Conservation (phyloP, 768 basidiomycete species). For the Lactarius sanguifluus region DNA sequence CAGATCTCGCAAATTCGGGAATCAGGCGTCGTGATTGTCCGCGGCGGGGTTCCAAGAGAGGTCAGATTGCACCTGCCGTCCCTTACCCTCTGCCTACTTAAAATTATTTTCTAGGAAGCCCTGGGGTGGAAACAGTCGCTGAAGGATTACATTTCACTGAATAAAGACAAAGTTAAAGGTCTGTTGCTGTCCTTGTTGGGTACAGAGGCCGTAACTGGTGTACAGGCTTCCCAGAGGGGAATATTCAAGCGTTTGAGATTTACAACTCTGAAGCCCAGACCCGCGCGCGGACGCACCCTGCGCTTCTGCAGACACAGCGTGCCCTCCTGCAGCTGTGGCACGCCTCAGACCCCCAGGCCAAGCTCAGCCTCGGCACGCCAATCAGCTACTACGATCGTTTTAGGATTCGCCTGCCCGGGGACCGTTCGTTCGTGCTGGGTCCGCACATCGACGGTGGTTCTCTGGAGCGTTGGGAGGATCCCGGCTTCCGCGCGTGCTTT, state of each 20-base stretch:
- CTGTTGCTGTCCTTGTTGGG: slow-evolving; percentile 11
- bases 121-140: slow-evolving; percentile 57
- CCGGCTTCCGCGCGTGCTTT: slow-evolving; percentile 57
- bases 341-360: slow-evolving; percentile 42
- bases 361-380: slow-evolving; percentile 53
- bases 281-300: slow-evolving; percentile 65
- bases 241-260: slow-evolving; percentile 72
- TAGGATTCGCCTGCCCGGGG: slow-evolving; percentile 71
- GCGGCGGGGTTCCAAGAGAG: slow-evolving; percentile 54
- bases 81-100: background rate
- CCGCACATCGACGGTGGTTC: slow-evolving; percentile 64
- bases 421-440: slow-evolving; percentile 62
- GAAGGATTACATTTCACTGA: slow-evolving; percentile 52
- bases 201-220: background rate
- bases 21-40: slow-evolving; percentile 56
- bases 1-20: slow-evolving; percentile 47
- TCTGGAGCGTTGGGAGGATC: slow-evolving; percentile 76
- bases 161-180: slow-evolving; percentile 51
- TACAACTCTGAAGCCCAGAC: slow-evolving; percentile 69
- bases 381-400: slow-evolving; percentile 79
- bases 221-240: slow-evolving; percentile 62
- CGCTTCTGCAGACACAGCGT: slow-evolving; percentile 55
- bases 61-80: slow-evolving; percentile 36
- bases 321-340: slow-evolving; percentile 62
- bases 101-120: slow-evolving; percentile 47